Evolutionary conservation across 768 basidiomycete species (phyloP), one percentile per base, ranked within the genome.

Genomic region (Clitopilus hobsonii): DNA sequence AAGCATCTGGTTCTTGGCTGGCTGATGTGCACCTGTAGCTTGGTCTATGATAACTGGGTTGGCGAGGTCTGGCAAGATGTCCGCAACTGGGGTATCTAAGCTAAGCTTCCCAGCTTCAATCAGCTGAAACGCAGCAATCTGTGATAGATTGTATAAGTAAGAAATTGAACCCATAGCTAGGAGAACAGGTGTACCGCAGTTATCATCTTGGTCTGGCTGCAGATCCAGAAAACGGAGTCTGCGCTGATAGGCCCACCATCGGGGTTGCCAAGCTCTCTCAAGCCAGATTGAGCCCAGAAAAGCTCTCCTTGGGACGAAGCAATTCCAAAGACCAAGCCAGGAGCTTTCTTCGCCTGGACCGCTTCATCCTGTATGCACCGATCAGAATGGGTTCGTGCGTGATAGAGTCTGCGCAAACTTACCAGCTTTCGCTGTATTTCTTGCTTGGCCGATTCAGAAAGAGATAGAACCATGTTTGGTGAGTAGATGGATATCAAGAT

Each of bases 141-240:
- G 50, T n/a, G n/a, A 47, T 63, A 58, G 54, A 63, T 63, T 13
- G 62, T 61, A 1, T 55, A 49, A n/a, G n/a, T n/a, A n/a, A n/a
- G n/a, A n/a, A n/a, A n/a, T n/a, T n/a, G n/a, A n/a, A n/a, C n/a
- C n/a, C n/a, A n/a, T n/a, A 4, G n/a, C 8, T 16, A 45, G n/a
- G 22, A 45, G 4, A 23, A 20, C 10, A 20, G 5, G 56, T 69
- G 6, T 56, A 72, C 73, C 20, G 69, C 61, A 13, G 65, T 63
- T 14, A 72, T 53, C 26, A 73, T 54, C 56, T 74, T 73, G 0
- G 71, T 72, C 60, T 67, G 65, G 52, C 73, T 74, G 57, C 71
- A 73, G 24, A 74, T 60, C 71, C 71, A 72, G 53, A 70, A 67
- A 25, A 71, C 57, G 18, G 62, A 63, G 51, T 70, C 65, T 23